Conservation (phyloP, 257 asterid genomes). For the Solanum stenotomum region DNA sequence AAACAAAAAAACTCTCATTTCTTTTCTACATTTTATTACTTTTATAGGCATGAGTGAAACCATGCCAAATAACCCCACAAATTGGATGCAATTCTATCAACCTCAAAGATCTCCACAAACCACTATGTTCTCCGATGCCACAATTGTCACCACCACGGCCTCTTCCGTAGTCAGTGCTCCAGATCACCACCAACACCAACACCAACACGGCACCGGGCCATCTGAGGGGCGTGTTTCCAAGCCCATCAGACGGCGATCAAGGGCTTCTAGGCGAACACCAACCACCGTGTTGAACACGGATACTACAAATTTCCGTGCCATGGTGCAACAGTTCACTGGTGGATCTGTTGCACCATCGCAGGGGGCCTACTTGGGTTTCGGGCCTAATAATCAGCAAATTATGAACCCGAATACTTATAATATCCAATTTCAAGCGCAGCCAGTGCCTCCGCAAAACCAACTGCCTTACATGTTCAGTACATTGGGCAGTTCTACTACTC, state of each 20-base stretch:
- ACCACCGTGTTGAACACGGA: constrained; percentile 12
- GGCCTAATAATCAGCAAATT: background rate
- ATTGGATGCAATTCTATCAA: constrained; percentile 9
- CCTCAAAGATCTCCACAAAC: background rate
- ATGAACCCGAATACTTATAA: background rate
- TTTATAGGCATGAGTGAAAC: constrained; percentile 10
- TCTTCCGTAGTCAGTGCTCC: background rate
- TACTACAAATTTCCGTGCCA: constrained; percentile 12
- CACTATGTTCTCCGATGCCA: background rate
- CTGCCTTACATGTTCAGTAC: background rate
- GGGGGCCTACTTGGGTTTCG: background rate
- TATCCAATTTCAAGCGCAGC: background rate
- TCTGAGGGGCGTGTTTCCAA: constrained; percentile 12
- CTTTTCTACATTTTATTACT: background rate
- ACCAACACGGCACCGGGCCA: background rate
- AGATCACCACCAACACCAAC: background rate
- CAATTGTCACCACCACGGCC: background rate
- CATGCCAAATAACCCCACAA: constrained; percentile 7
- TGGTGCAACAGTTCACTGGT: constrained; percentile 22
- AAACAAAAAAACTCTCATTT: background rate
- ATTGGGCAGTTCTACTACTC: background rate
- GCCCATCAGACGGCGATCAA: constrained; percentile 8
- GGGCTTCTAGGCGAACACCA: constrained; percentile 17
- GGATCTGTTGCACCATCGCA: constrained; percentile 2
- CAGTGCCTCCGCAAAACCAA: background rate